phyloP scores from a whole-genome alignment of 2,329 filamentous ascomycete genomes.

The Claviceps sp. region DNA sequence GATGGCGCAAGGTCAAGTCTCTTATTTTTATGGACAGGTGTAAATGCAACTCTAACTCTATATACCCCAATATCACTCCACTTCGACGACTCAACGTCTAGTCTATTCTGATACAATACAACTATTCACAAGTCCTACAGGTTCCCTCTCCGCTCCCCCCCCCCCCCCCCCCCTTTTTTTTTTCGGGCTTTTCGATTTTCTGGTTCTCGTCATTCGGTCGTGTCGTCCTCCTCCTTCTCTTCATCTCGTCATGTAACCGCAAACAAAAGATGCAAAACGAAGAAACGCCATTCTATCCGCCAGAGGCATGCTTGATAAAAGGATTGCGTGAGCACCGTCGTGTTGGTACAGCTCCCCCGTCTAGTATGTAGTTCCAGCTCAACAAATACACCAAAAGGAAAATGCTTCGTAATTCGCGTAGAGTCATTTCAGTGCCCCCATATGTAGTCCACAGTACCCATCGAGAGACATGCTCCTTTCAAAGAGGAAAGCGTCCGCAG shows the following conservation, averaged over 20 bases:
- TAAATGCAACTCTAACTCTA: not conserved
- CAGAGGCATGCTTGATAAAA: not conserved
- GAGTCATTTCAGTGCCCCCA: too few relatives aligned
- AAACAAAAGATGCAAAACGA: not conserved
- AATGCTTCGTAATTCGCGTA: slow-evolving; percentile 14
- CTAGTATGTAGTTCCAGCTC: not conserved
- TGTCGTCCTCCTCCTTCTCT: not conserved
- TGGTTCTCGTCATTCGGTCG: not conserved
- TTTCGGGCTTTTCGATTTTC: not conserved
- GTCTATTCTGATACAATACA: not conserved
- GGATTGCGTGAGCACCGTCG: not conserved
- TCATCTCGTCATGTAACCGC: not conserved
- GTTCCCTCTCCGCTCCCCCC: not conserved
- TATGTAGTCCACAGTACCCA: too few relatives aligned
- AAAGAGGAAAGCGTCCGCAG: too few relatives aligned
- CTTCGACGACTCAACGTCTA: not conserved
- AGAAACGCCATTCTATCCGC: not conserved
- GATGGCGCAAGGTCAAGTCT: slow-evolving; percentile 1
- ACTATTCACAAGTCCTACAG: not conserved
- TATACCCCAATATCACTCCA: not conserved
- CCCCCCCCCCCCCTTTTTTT: not conserved
- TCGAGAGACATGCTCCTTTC: too few relatives aligned
- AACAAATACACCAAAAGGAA: not conserved
- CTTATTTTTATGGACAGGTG: too few relatives aligned
- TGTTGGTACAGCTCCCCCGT: not conserved